phyloP scores from a whole-genome alignment of 2,329 filamentous ascomycete species.

The Plenodomus tracheiphilus region DNA sequence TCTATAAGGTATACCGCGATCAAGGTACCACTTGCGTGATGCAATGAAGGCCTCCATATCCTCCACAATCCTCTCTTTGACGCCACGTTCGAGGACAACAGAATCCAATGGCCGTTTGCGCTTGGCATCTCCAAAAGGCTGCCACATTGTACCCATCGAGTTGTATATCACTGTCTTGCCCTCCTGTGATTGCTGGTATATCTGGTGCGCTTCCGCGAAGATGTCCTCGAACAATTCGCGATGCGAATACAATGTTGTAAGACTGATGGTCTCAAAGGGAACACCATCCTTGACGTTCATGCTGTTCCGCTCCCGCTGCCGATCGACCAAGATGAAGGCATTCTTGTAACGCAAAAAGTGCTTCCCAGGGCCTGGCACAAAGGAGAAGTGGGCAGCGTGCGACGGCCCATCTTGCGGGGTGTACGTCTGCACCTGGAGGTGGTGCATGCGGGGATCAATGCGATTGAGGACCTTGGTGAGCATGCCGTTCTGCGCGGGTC shows the following conservation, averaged over 20 bases:
- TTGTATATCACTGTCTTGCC: slow-evolving; percentile 94
- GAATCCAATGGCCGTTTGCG: slow-evolving; percentile 86
- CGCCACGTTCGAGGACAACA: slow-evolving; percentile 80
- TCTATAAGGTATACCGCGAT: slow-evolving; percentile 91
- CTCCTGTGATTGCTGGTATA: slow-evolving; percentile 79
- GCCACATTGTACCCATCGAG: slow-evolving; percentile 82
- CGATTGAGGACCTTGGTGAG: slow-evolving; percentile 59
- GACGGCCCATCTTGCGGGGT: slow-evolving; percentile 68
- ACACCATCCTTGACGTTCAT: slow-evolving; percentile 79
- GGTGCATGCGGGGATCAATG: slow-evolving; percentile 63
- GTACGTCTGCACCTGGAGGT: slow-evolving; percentile 67
- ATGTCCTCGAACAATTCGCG: slow-evolving; percentile 88
- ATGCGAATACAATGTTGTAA: slow-evolving; percentile 89
- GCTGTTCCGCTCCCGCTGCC: slow-evolving; percentile 80
- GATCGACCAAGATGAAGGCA: slow-evolving; percentile 83
- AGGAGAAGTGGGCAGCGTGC: slow-evolving; percentile 76
- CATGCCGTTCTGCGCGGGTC: slow-evolving; percentile 40
- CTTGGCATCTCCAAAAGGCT: slow-evolving; percentile 78
- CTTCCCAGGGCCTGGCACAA: slow-evolving; percentile 88
- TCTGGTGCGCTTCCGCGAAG: slow-evolving; percentile 80
- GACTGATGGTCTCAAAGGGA: slow-evolving; percentile 90
- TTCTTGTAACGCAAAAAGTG: slow-evolving; percentile 86
- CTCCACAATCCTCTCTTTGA: slow-evolving; percentile 77
- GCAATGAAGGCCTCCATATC: slow-evolving; percentile 83
- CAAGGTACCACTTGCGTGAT: slow-evolving; percentile 84